Evolutionary conservation across 805 yeast species (phyloP).

Genomic region (Metschnikowia sp.): DNA sequence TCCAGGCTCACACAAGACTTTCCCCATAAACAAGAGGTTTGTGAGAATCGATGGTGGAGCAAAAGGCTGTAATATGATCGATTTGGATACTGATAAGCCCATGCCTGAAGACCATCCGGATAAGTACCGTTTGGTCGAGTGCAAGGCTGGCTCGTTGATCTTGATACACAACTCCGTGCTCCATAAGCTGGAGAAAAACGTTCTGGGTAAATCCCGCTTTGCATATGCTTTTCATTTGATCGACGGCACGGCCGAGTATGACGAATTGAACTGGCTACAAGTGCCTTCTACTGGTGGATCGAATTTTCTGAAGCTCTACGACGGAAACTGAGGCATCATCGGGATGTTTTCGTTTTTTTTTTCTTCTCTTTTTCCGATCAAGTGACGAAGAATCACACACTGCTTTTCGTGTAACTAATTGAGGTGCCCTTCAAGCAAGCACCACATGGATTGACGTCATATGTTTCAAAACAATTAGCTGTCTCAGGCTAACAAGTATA

Average conservation of each 20-base stretch:
- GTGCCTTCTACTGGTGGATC: conserved; percentile 68
- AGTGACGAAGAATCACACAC: too few relatives aligned
- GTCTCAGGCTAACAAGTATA: too few relatives aligned
- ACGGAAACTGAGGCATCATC: not conserved
- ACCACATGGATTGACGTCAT: too few relatives aligned
- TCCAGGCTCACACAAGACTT: conserved; percentile 66
- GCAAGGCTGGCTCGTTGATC: conserved; percentile 70
- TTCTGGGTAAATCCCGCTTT: conserved; percentile 53
- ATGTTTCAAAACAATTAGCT: too few relatives aligned
- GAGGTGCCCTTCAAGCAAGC: too few relatives aligned
- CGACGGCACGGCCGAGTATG: conserved; percentile 63
- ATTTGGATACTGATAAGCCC: conserved; percentile 23
- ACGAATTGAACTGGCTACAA: conserved; percentile 71
- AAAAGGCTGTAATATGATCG: conserved; percentile 56
- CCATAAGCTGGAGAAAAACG: conserved; percentile 66
- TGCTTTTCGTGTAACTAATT: too few relatives aligned
- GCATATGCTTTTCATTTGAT: conserved; percentile 81
- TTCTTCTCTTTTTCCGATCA: too few relatives aligned
- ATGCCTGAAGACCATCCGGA: conserved; percentile 28
- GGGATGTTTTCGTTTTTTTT: not conserved
- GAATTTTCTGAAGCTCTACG: conserved; percentile 50
- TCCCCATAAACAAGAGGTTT: conserved; percentile 59
- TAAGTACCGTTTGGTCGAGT: conserved; percentile 50
- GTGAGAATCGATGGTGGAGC: conserved; percentile 48
- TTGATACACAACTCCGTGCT: conserved; percentile 68